phyloP scores from a whole-genome alignment of 805 yeast genomes.

The Deakozyma indianensis region DNA sequence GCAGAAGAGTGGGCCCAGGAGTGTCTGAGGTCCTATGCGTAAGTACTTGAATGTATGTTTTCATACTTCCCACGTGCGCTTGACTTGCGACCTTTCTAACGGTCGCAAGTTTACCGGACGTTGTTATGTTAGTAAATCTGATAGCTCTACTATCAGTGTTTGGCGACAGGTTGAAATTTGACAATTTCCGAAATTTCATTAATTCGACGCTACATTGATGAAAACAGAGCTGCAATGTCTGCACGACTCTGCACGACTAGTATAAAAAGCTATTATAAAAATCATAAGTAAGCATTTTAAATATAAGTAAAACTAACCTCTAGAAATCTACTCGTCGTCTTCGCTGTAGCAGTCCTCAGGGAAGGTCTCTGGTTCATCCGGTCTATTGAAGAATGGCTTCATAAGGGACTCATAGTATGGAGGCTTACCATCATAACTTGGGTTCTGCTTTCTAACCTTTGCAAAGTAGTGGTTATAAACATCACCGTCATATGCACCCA shows the following conservation, averaged over 20 bases:
- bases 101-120: background rate
- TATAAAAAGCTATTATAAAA: too few species aligned
- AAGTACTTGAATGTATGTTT: conserved; percentile 16
- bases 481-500: conserved; percentile 73
- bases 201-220: too few species aligned
- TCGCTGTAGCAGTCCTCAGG: conserved; percentile 6
- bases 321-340: conserved; percentile 5
- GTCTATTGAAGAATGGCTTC: conserved; percentile 22
- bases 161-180: too few species aligned
- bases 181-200: too few species aligned
- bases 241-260: too few species aligned
- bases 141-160: too few species aligned
- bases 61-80: conserved; percentile 8
- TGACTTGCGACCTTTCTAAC: background rate
- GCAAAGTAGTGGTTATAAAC: conserved; percentile 65
- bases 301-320: too few species aligned
- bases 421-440: conserved; percentile 34
- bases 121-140: too few species aligned
- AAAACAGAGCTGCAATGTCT: too few species aligned
- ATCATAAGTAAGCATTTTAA: too few species aligned
- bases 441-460: conserved; percentile 40
- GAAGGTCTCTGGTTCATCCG: conserved; percentile 11
- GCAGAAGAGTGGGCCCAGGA: conserved; percentile 32
- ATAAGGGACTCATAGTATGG: conserved; percentile 32
- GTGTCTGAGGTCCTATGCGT: conserved; percentile 34